Base-by-base conservation (phyloP, 306 rosid species). In the Arachis hypogaea region DNA sequence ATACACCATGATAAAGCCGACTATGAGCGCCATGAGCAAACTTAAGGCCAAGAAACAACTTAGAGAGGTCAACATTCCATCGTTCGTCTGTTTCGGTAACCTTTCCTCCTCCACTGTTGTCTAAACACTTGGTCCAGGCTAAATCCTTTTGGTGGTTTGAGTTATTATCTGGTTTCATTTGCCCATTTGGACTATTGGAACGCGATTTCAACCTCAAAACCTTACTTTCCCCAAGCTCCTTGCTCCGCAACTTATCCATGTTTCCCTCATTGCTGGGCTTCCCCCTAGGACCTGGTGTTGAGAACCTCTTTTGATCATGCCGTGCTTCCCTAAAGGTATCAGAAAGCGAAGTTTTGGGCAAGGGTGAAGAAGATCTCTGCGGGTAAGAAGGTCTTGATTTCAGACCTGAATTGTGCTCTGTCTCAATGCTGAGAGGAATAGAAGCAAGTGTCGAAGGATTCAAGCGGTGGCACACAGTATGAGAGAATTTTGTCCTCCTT, bases 21-120 rank as follows among this genome's bases (percentile, higher is more conserved):
- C 99, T 95, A 79, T 92, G 96, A 28, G 98, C 96, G 5, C 99
- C 99, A 78, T 95, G 99, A 68, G 99, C 99, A 72, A 95, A 95
- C 80, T 76, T 92, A n/a, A 80, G 82, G 40, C 98, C 99, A 51
- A 95, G 77, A 82, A 87, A 88, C 78, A 95, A 64, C 82, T 90
- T 75, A 2, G 98, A 90, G 82, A 92, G 81, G 73, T 95, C 99
- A 64, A 87, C 89, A 68, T 79, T 76, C 88, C 80, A 92, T 49
- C 88, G 98, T 45, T 92, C 98, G 0, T 83, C 86, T 12, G 90
- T 84, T 81, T 86, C 99, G 43, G 80, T 78, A 28, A 90, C 95
- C 72, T 86, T 90, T 47, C 97, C 97, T 54, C 78, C 85, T 54
- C 78, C 85, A 16, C 76, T 82, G 44, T 81, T 82, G 49, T 95